Base-by-base conservation (phyloP, 1,139 yeast species). In the Kodamaea ohmeri region DNA sequence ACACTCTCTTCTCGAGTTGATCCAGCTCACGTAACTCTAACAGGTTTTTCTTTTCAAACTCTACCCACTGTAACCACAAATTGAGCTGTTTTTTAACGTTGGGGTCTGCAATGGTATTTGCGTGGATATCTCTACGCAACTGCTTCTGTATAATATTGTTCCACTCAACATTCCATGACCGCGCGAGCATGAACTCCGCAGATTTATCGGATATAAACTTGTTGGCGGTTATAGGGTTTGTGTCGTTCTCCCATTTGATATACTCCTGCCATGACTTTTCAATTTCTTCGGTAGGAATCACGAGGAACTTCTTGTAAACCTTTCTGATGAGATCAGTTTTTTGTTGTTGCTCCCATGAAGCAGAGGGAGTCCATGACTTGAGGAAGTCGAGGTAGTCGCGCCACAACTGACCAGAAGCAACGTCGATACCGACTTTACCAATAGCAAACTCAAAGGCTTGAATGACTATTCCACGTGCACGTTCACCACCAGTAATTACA, bases 401-500 rank as follows among this genome's bases (percentile, higher is more conserved):
- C 96, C 97, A 92, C 38, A 92, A 65, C 2, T 70, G 69, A 22
- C 85, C 84, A 33, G 92, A 77, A 31, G 74, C 71, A 6, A 84
- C 75, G 57, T 92, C 98, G 37, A 80, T 67, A 1, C 95, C 94
- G 24, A 90, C 89, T 45, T 81, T 75, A 29, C 74, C 78, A 22
- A 87, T 68, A 2, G 95, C 96, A 57, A 85, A 80, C 47, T 88
- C 95, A 56, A 83, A 92, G 0, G 97, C 95, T 53, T 82, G 84
- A 18, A 83, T 70, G 8, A 90, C 87, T 2, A 76, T 73, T 6
- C 81, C 76, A 45, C 96, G 72, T 1, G 96, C 94, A 47, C 78
- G 80, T 50, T 86, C 95, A 24, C 95, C 95, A 18, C 94, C 95
- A 2, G 92, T 83, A 35, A 81, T 76, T 17, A 85, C 73, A 53